Base-by-base conservation (phyloP, 2,329 filamentous ascomycete genomes). In the Metarhizium anisopliae region DNA sequence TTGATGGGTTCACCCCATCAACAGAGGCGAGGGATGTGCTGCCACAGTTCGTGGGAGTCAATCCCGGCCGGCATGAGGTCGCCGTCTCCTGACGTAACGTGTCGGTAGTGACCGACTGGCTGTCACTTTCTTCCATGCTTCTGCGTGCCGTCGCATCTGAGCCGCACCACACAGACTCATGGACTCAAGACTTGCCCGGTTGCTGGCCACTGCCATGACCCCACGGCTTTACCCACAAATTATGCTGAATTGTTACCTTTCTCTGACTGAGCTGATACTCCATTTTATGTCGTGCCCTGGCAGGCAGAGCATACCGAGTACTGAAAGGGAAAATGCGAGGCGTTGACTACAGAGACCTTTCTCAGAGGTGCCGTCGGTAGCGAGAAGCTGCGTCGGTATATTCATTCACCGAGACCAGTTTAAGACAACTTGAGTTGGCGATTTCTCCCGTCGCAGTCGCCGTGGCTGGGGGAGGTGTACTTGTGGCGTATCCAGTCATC, bases 31-130 rank as follows among this genome's bases (percentile, higher is more conserved):
- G 10, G 11, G 11, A 14, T 45, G 25, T 30, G 20, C 45, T 18
- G 18, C 20, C 7, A 47, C 43, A 1, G n/a, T 49, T 49, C 45
- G 45, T 30, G 45, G 45, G 25, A 49, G 42, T 20, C 42, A 8
- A 45, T 13, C n/a, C 42, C n/a, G 10, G 5, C n/a, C 43, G 25
- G 25, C 20, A 47, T 29, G 11, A 29, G 38, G 49, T 38, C 18
- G 30, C 30, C 6, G 35, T 42, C 32, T 25, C 53, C 50, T 57
- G 57, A 55, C 53, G 57, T 57, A 55, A 59, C 55, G 55, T 55
- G 55, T 58, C 56, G 55, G 52, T 52, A 55, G 50, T 59, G 32
- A 36, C 55, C 50, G 47, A 43, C 43, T 47, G 43, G 16, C 36
- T 36, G 49, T 52, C 51, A 50, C 30, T 20, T 35, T 6, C 32